phyloP scores from a whole-genome alignment of 2,329 filamentous ascomycete species.

The Stagonosporopsis rhizophila region DNA sequence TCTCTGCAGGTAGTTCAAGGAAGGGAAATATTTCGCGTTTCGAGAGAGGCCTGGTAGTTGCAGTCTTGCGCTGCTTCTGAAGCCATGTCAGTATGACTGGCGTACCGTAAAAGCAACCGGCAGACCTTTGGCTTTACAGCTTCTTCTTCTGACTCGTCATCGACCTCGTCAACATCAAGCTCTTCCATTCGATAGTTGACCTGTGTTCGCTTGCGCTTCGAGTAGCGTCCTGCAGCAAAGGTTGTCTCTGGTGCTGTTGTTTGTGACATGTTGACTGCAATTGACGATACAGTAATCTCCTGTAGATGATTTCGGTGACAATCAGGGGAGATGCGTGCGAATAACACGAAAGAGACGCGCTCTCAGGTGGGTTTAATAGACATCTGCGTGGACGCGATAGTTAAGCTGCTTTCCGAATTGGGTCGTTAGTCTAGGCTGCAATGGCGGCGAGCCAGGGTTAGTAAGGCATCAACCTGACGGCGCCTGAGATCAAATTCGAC shows the following conservation, averaged over 20 bases:
- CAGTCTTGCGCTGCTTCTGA: conserved; percentile 34
- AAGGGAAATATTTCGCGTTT: conserved; percentile 46
- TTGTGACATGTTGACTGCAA: conserved; percentile 26
- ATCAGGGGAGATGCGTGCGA: conserved; percentile 13
- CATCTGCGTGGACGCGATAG: conserved; percentile 4
- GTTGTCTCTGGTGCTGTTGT: conserved; percentile 12
- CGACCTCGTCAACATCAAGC: conserved; percentile 29
- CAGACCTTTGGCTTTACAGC: conserved; percentile 36
- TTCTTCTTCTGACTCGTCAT: conserved; percentile 28
- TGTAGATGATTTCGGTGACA: not conserved
- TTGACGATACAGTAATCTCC: not conserved
- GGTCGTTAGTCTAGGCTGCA: conserved; percentile 44
- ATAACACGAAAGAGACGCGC: conserved; percentile 38
- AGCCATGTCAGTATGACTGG: conserved; percentile 11
- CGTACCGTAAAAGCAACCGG: not conserved
- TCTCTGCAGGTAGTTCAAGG: conserved; percentile 43
- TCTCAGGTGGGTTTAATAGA: conserved; percentile 32
- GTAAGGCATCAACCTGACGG: conserved; percentile 40
- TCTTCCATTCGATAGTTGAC: conserved; percentile 40
- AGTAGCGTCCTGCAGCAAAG: conserved; percentile 34
- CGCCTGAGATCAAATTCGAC: conserved; percentile 4
- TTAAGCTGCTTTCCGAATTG: conserved; percentile 24
- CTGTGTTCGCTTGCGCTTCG: conserved; percentile 45
- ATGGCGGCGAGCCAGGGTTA: conserved; percentile 31
- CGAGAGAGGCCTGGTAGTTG: conserved; percentile 32